These are phyloP conservation scores for Epichloe aotearoae DNA, from an alignment of 2,329 filamentous ascomycete genomes.

Conservation along the genomic window DNA sequence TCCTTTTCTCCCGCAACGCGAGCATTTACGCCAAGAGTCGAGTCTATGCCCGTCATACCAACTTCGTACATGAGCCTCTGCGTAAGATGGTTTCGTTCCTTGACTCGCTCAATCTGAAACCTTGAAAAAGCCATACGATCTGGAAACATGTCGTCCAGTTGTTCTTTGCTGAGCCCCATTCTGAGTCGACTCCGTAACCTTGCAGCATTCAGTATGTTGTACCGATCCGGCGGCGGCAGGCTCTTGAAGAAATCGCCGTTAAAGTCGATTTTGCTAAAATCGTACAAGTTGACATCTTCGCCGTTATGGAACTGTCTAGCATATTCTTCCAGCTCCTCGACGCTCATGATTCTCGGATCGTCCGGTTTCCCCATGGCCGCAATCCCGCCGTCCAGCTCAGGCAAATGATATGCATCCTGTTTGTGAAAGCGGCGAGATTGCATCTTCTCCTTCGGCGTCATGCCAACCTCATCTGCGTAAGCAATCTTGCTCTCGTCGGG, in stretches of 20 bases:
- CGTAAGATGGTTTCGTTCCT: slow-evolving; percentile 85
- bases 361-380: slow-evolving; percentile 79
- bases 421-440: slow-evolving; percentile 71
- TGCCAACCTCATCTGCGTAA: slow-evolving; percentile 81
- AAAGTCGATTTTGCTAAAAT: slow-evolving; percentile 98
- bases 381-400: slow-evolving; percentile 67
- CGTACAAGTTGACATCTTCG: slow-evolving; percentile 83
- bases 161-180: slow-evolving; percentile 95
- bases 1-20: slow-evolving; percentile 75
- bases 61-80: slow-evolving; percentile 90
- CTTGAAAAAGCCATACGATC: slow-evolving; percentile 93
- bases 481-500: slow-evolving; percentile 59
- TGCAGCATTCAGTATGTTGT: slow-evolving; percentile 95
- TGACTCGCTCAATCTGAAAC: slow-evolving; percentile 91
- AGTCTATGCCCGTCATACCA: slow-evolving; percentile 69
- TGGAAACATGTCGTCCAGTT: slow-evolving; percentile 92
- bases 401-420: slow-evolving; percentile 90
- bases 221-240: slow-evolving; percentile 76
- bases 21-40: slow-evolving; percentile 50
- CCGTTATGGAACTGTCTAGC: slow-evolving; percentile 83
- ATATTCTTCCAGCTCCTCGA: slow-evolving; percentile 88
- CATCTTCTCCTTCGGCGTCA: slow-evolving; percentile 63
- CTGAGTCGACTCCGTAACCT: slow-evolving; percentile 74
- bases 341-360: slow-evolving; percentile 90
- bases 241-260: slow-evolving; percentile 91